Evolutionary conservation across 192 early-diverging fungal species (phyloP).

Genomic region (Chytriomyces hyalinus): DNA sequence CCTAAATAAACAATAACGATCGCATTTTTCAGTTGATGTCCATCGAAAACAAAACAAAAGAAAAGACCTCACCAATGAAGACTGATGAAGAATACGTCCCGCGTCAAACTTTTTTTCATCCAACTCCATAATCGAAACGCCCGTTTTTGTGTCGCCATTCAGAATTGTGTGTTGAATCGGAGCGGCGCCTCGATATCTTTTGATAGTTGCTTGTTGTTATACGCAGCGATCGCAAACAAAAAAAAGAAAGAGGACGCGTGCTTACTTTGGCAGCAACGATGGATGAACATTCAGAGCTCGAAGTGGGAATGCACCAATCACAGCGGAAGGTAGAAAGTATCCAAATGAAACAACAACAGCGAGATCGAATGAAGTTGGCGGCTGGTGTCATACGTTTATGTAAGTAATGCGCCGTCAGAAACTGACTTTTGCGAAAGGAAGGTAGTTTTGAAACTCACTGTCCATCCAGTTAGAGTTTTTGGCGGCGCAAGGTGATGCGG

Average conservation of each 20-base stretch:
- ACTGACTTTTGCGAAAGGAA: background rate
- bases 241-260: background rate
- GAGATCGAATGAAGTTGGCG: conserved; percentile 68
- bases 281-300: conserved; percentile 91
- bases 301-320: conserved; percentile 71
- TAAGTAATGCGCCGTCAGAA: background rate
- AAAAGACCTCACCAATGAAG: conserved; percentile 64
- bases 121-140: conserved; percentile 87
- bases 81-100: conserved; percentile 80
- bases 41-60: conserved; percentile 75
- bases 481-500: conserved; percentile 58
- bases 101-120: conserved; percentile 81
- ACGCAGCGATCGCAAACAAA: background rate
- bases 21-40: conserved; percentile 48
- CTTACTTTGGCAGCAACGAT: conserved; percentile 85
- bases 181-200: conserved; percentile 84
- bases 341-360: conserved; percentile 96
- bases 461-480: conserved; percentile 58
- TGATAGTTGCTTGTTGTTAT: background rate
- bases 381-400: background rate
- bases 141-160: conserved; percentile 73
- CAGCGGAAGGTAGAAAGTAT: conserved; percentile 75
- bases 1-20: conserved; percentile 13
- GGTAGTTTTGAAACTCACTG: conserved; percentile 36
- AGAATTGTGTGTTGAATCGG: conserved; percentile 87